Evolutionary conservation across 148 eudicot species (phyloP).

Genomic region (Selenicereus undatus): DNA sequence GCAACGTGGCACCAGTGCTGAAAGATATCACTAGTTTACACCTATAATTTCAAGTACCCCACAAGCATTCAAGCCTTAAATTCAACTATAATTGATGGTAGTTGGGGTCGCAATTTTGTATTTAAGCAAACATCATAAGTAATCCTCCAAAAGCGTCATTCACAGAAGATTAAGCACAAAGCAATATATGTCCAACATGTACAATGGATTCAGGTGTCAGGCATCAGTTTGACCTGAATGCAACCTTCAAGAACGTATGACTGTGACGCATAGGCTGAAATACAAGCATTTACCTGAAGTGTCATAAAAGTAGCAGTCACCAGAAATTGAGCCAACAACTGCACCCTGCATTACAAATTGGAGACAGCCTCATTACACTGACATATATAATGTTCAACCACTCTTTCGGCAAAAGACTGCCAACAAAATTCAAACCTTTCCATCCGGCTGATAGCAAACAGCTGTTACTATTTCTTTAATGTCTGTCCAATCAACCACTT

Average conservation of each 20-base stretch:
- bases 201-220: not conserved
- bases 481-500: slow-evolving; percentile 85
- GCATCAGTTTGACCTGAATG: not conserved
- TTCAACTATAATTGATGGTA: not conserved
- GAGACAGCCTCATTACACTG: slow-evolving; percentile 4
- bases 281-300: slow-evolving; percentile 39
- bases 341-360: slow-evolving; percentile 48
- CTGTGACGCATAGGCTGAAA: not conserved
- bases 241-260: not conserved
- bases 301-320: slow-evolving; percentile 43
- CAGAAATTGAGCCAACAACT: slow-evolving; percentile 51
- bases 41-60: not conserved
- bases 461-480: slow-evolving; percentile 78
- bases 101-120: not conserved
- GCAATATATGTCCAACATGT: not conserved
- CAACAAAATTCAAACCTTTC: slow-evolving; percentile 48
- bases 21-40: not conserved
- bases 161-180: not conserved
- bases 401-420: not conserved
- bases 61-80: not conserved
- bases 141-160: not conserved
- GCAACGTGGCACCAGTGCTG: not conserved
- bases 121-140: not conserved
- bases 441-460: slow-evolving; percentile 76
- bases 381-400: not conserved